Evolutionary conservation across 2,329 filamentous ascomycete genomes (phyloP), one percentile per base, ranked within the genome.

Genomic region (Trichophyton mentagrophytes): DNA sequence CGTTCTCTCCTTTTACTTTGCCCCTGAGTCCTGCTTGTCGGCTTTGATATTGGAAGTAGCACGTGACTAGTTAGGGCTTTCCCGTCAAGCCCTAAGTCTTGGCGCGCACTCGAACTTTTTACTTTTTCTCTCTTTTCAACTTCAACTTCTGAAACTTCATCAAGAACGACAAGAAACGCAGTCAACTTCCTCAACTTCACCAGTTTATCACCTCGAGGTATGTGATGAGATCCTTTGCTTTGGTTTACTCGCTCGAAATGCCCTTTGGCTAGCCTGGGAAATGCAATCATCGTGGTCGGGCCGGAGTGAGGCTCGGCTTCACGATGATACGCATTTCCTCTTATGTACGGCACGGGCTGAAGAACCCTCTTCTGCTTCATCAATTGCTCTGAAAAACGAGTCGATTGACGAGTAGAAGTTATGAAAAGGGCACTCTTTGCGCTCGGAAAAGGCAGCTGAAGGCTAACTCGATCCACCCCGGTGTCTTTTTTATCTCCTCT

Each of bases 341-440:
- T 66, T 30, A 57, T 30, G 47, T n/a, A 56, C 76, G 70, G 71
- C 75, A 82, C 76, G 81, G 84, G 83, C 82, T 84, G 81, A 85
- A 85, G 83, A 86, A 84, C 83, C 83, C 82, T 83, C 78, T 71
- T 76, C 69, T 69, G 71, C 68, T 46, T n/a, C 20, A 15, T 36
- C 36, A 42, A n/a, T 57, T 42, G 27, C 40, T 57, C 49, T 55
- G 25, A 8, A 33, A 33, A 33, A 17, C 7, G 49, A 36, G 49
- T 17, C 13, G 2, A 5, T 55, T 36, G 49, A 15, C 25, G 49
- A n/a, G 49, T 36, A 15, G 27, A 55, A 55, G n/a, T 36, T 4
- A 55, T 55, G 25, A 55, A 40, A 58, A 58, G 82, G 83, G 83
- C 82, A 85, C 83, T 85, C 83, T 85, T 84, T 81, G 75, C 77